Evolutionary conservation across 2,329 filamentous ascomycete species (phyloP).

Genomic region (Colletotrichum somersetense): DNA sequence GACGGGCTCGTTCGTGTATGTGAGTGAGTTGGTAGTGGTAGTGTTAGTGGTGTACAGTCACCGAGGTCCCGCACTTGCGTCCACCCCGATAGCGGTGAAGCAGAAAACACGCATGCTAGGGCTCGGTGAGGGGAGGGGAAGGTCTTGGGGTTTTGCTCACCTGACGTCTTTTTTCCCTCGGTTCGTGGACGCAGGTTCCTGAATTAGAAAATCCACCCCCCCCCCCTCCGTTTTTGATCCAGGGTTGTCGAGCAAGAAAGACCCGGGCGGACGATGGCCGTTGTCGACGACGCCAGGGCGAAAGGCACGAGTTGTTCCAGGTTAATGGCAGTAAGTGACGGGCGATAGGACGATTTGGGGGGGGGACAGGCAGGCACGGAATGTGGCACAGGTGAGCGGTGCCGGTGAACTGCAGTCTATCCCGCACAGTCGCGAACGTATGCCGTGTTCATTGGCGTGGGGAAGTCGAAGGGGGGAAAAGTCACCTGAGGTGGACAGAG

Average conservation of each 20-base stretch:
- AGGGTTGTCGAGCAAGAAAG: neutral
- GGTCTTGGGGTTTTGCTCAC: slow-evolving; percentile 5
- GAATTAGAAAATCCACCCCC: slow-evolving; percentile 19
- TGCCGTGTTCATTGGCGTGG: neutral
- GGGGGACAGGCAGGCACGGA: neutral
- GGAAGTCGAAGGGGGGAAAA: slow-evolving; percentile 1
- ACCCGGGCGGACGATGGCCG: neutral
- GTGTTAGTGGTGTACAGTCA: neutral
- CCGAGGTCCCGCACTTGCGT: neutral
- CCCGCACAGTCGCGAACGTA: slow-evolving; percentile 1
- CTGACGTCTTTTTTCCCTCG: slow-evolving; percentile 7
- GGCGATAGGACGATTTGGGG: neutral
- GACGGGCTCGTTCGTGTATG: neutral
- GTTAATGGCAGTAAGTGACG: neutral
- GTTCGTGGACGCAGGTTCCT: neutral
- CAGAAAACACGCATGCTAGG: neutral
- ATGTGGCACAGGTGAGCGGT: neutral
- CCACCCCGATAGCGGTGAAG: slow-evolving; percentile 20
- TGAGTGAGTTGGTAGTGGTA: neutral
- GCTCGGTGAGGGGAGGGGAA: slow-evolving; percentile 18
- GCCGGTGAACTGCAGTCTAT: neutral
- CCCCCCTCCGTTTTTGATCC: neutral
- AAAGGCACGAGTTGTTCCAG: neutral
- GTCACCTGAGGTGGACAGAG: neutral
- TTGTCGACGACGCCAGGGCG: neutral